Percentiles rank a stretch among this genome's conserved stretches.
Evolutionary conservation across 345 rosid genomes (phyloP).

Genomic region (Lenwebbia sp.): DNA sequence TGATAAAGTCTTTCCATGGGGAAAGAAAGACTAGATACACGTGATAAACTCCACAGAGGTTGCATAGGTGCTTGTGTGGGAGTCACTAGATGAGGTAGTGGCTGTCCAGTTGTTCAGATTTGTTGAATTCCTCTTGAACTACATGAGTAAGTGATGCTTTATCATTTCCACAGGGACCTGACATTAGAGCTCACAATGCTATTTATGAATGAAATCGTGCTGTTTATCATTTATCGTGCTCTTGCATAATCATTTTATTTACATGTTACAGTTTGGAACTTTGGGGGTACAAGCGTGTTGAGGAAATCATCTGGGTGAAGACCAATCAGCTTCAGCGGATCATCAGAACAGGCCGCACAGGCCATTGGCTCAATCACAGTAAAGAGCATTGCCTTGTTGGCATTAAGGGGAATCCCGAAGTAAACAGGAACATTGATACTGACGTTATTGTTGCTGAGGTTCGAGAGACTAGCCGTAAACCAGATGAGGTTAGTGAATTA

Average conservation of each 20-base stretch:
- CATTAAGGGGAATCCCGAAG: constrained; percentile 89
- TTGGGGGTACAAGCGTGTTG: constrained; percentile 96
- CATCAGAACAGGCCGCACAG: constrained; percentile 96
- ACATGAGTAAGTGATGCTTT: neutral
- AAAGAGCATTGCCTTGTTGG: constrained; percentile 99
- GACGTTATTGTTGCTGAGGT: constrained; percentile 98
- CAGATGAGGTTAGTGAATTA: constrained; percentile 77
- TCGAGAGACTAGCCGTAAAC: constrained; percentile 97
- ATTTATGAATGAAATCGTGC: neutral
- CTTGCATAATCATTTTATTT: neutral
- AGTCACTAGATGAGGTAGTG: neutral
- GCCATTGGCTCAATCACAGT: constrained; percentile 99
- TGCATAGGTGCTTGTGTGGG: neutral
- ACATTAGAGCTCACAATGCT: neutral
- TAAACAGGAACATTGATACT: constrained; percentile 92
- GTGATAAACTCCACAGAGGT: neutral
- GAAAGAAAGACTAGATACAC: neutral
- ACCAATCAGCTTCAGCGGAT: constrained; percentile 97
- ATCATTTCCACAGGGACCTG: neutral
- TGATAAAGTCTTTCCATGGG: neutral
- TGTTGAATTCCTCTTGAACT: neutral
- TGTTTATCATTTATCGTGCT: neutral
- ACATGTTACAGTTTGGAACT: constrained; percentile 58
- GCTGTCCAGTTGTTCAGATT: neutral
- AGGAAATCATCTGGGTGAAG: constrained; percentile 95